phyloP scores from a whole-genome alignment of 176 grass and related monocot species.

The Chloris gayana region DNA sequence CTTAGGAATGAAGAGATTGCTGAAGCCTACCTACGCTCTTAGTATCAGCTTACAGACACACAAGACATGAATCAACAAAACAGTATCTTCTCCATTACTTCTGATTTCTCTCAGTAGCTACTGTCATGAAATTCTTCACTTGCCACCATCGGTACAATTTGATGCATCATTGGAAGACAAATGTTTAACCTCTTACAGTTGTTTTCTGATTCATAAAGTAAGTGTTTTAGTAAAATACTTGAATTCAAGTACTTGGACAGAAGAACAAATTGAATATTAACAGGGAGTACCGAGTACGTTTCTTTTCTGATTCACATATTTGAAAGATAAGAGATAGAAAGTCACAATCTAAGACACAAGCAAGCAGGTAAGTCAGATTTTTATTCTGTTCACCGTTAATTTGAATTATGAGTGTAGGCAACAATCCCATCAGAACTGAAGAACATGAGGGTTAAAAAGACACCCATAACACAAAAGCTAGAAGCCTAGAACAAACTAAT shows the following conservation, averaged over 20 bases:
- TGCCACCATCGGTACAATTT: background rate
- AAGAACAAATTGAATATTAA: background rate
- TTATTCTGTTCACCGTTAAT: conserved; percentile 49
- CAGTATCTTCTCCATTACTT: too few relatives aligned
- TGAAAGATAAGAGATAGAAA: background rate
- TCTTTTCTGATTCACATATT: background rate
- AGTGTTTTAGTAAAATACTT: background rate
- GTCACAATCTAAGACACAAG: background rate
- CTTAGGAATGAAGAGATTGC: conserved; percentile 93
- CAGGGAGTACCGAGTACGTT: too few relatives aligned
- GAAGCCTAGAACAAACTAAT: conserved; percentile 37
- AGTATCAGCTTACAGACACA: too few relatives aligned
- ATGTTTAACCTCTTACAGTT: background rate
- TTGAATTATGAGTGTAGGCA: conserved; percentile 32
- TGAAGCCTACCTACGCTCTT: conserved; percentile 35
- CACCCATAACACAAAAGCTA: conserved; percentile 40
- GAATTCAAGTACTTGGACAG: background rate
- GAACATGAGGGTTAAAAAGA: conserved; percentile 53
- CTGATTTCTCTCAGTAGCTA: too few relatives aligned
- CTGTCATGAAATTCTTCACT: too few relatives aligned
- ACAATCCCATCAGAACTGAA: conserved; percentile 37
- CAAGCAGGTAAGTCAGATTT: background rate
- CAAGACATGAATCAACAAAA: too few relatives aligned
- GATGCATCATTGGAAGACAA: background rate
- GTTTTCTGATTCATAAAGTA: background rate